Base-by-base conservation (phyloP, 306 rosid genomes). In the Crataegus laevigata region DNA sequence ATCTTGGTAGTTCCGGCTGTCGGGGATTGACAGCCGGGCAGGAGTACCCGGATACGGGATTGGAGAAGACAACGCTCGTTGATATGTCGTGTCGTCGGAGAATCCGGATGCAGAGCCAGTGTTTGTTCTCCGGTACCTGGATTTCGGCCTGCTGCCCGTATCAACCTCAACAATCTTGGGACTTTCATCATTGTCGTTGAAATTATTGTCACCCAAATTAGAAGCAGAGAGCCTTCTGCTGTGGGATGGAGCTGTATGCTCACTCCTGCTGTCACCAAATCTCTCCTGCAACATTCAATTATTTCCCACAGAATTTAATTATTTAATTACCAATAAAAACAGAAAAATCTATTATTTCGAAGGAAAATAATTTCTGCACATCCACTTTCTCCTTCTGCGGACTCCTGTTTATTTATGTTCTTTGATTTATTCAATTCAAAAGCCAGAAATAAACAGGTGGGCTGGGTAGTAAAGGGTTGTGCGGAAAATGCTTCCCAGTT, bases 141-240 rank as follows among this genome's bases (percentile, higher is more conserved):
- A 89, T 66, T 87, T 93, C 3, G 96, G 91, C 79, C 93, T 82
- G 14, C 93, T 79, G 19, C 93, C 87, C 19, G 93, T 88, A 69
- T 93, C 98, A 18, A 93, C 85, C 86, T 93, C 98, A 80, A 93
- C 89, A 65, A 91, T 91, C 77, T 91, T 93, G 50, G 98, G 93
- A 59, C 88, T 85, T 50, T 74, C 96, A 30, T 91, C 96, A 54
- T 82, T 64, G 75, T 45, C 17, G 7, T 15, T 15, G 54, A 47
- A 47, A 15, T 47, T 47, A 6, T 86, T 59, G 36, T 82, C 73
- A 63, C 90, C 94, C 50, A 89, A 74, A 24, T 30, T 63, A 9
- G 89, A 86, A 69, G 89, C 82, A 42, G 96, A 91, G 36, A 85
- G 79, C 64, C 97, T 85, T 75, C 91, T 82, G 78, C 91, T 87